Conservation (phyloP, 2,329 filamentous ascomycete genomes). For the Aspergillus tamarii region DNA sequence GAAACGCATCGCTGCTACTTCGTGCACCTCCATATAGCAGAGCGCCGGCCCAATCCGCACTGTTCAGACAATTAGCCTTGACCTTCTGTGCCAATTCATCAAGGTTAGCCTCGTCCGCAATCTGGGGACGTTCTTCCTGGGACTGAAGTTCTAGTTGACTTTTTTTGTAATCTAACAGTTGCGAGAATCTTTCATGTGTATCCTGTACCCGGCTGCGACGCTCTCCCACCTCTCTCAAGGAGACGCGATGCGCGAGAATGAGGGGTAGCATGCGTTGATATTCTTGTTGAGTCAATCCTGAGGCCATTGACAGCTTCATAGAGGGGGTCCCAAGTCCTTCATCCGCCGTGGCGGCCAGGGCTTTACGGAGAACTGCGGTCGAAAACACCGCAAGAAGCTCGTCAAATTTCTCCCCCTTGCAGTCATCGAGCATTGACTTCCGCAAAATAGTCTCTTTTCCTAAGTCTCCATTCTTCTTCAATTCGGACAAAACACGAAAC, state of each 20-base stretch:
- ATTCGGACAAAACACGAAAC: constrained; percentile 76
- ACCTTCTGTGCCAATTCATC: constrained; percentile 51
- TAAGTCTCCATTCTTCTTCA: constrained; percentile 84
- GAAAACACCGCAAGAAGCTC: constrained; percentile 86
- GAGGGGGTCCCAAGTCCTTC: constrained; percentile 54
- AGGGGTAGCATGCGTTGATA: constrained; percentile 61
- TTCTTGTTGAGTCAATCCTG: constrained; percentile 34
- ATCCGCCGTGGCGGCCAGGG: constrained; percentile 50
- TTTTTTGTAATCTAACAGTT: constrained; percentile 67
- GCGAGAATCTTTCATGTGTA: constrained; percentile 66
- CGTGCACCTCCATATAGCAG: constrained; percentile 69
- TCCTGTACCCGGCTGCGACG: constrained; percentile 63
- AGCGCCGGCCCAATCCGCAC: constrained; percentile 72
- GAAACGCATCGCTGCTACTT: constrained; percentile 61
- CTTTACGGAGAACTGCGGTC: constrained; percentile 75
- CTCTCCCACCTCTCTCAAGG: constrained; percentile 62
- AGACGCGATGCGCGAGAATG: constrained; percentile 72
- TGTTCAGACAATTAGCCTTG: constrained; percentile 76
- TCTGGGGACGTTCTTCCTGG: constrained; percentile 27
- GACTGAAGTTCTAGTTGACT: constrained; percentile 51
- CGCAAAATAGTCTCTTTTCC: constrained; percentile 79
- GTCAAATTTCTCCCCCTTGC: constrained; percentile 85
- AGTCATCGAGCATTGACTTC: constrained; percentile 97
- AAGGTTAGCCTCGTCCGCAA: constrained; percentile 46
- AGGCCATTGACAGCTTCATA: constrained; percentile 60